Conservation (phyloP, 179 eudicot genomes). For the Carnegiea gigantea region DNA sequence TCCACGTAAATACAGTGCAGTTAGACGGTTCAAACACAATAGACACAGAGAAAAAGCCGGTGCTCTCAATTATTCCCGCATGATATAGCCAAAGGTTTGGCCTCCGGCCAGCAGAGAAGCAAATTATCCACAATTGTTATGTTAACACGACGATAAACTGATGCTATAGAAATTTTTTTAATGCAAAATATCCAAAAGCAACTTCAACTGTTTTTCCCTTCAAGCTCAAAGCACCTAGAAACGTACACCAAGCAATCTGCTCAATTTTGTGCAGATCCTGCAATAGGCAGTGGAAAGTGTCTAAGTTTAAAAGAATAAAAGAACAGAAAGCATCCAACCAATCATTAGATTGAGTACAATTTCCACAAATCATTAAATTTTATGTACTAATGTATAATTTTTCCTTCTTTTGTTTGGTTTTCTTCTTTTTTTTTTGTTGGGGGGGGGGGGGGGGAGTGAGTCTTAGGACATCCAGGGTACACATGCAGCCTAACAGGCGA, state of each 20-base stretch:
- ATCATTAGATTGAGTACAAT: too few species aligned
- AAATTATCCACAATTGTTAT: not conserved
- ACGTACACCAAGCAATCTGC: not conserved
- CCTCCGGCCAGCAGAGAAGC: slow-evolving; percentile 6
- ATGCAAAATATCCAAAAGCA: slow-evolving; percentile 14
- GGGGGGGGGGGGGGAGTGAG: too few species aligned
- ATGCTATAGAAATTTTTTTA: not conserved
- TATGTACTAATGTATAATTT: too few species aligned
- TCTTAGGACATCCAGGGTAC: too few species aligned
- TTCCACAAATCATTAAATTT: too few species aligned
- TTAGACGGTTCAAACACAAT: not conserved
- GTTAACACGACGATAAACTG: slow-evolving; percentile 4
- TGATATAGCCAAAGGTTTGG: not conserved
- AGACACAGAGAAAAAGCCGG: not conserved
- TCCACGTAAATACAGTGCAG: not conserved
- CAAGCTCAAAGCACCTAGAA: slow-evolving; percentile 13
- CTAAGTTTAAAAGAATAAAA: too few species aligned
- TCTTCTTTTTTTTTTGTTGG: too few species aligned
- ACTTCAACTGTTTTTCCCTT: slow-evolving; percentile 7
- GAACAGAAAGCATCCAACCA: too few species aligned
- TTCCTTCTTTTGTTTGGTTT: too few species aligned
- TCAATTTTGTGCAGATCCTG: not conserved
- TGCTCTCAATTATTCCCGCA: not conserved
- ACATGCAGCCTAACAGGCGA: too few species aligned
- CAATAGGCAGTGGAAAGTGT: not conserved